These are phyloP conservation scores for Diversispora eburnea DNA, from an alignment of 192 early-diverging fungal species.

Conservation along the genomic window DNA sequence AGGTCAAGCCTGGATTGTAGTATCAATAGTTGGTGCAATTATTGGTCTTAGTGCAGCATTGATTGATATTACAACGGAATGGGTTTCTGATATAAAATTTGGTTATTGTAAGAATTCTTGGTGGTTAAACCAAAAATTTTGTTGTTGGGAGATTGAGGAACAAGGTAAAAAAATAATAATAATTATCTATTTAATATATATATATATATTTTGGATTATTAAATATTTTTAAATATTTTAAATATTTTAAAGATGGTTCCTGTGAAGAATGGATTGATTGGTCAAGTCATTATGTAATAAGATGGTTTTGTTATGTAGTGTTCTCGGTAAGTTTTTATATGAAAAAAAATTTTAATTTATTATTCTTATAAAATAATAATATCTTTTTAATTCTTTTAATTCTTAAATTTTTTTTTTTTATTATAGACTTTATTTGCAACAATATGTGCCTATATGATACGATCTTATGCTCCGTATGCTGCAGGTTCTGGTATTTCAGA, in stretches of 20 bases:
- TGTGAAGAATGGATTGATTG: slow-evolving; percentile 75
- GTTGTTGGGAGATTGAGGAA: slow-evolving; percentile 77
- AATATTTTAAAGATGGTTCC: slow-evolving; percentile 44
- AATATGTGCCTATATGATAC: slow-evolving; percentile 71
- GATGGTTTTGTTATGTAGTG: slow-evolving; percentile 76
- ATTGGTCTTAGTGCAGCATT: slow-evolving; percentile 84
- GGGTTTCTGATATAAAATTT: slow-evolving; percentile 84
- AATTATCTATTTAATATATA: too few species aligned
- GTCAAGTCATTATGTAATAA: slow-evolving; percentile 54
- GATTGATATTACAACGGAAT: slow-evolving; percentile 87
- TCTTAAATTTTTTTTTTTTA: not conserved
- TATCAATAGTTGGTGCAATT: slow-evolving; percentile 66
- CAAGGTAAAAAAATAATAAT: slow-evolving; percentile 39
- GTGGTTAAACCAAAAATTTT: slow-evolving; percentile 92
- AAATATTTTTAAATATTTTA: slow-evolving; percentile 19
- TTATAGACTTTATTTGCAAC: slow-evolving; percentile 65
- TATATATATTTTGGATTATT: slow-evolving; percentile 7
- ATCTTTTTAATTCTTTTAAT: slow-evolving; percentile 5
- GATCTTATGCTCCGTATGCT: slow-evolving; percentile 78
- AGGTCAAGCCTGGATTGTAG: slow-evolving; percentile 81
- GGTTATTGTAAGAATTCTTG: slow-evolving; percentile 79
- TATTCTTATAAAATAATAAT: not conserved
- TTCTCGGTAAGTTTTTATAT: slow-evolving; percentile 50
- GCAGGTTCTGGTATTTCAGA: slow-evolving; percentile 94
- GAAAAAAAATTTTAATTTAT: not conserved